These are phyloP conservation scores for Backusella macrospora DNA, from an alignment of 192 early-diverging fungal species.

Conservation along the genomic window DNA sequence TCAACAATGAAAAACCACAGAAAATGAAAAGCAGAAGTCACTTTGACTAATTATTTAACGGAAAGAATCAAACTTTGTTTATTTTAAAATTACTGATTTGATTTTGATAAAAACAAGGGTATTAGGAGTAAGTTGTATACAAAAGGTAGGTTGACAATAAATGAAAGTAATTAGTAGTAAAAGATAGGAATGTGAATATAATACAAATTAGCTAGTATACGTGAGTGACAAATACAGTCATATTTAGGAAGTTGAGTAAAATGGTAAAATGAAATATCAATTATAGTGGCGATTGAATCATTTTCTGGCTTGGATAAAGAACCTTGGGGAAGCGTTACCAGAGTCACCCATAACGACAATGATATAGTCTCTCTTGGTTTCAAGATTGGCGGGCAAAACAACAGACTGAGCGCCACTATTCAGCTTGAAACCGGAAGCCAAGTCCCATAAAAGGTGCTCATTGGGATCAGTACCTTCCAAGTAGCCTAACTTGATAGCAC, in stretches of 20 bases:
- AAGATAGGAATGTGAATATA: slow-evolving; percentile 5
- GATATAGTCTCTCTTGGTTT: slow-evolving; percentile 26
- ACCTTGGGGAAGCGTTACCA: slow-evolving; percentile 30
- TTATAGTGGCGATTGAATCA: background rate
- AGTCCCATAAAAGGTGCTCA: slow-evolving; percentile 24
- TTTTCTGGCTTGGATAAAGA: slow-evolving; percentile 21
- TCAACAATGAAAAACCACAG: background rate
- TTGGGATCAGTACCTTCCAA: slow-evolving; percentile 18
- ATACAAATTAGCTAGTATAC: slow-evolving; percentile 4
- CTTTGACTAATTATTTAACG: background rate
- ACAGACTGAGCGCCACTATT: slow-evolving; percentile 21
- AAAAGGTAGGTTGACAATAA: background rate
- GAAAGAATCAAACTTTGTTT: slow-evolving; percentile 13
- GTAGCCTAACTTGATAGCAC: slow-evolving; percentile 29
- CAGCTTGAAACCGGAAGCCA: slow-evolving; percentile 25
- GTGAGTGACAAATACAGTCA: background rate
- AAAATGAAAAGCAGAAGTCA: background rate
- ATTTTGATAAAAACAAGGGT: background rate
- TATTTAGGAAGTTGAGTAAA: background rate
- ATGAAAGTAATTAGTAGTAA: background rate
- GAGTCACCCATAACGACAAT: slow-evolving; percentile 34
- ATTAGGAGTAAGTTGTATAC: background rate
- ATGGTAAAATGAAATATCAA: background rate
- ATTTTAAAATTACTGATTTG: background rate
- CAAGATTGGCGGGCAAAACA: slow-evolving; percentile 16